Evolutionary conservation across 2,329 filamentous ascomycete genomes (phyloP).

Genomic region (Aspergillus viridinutans): DNA sequence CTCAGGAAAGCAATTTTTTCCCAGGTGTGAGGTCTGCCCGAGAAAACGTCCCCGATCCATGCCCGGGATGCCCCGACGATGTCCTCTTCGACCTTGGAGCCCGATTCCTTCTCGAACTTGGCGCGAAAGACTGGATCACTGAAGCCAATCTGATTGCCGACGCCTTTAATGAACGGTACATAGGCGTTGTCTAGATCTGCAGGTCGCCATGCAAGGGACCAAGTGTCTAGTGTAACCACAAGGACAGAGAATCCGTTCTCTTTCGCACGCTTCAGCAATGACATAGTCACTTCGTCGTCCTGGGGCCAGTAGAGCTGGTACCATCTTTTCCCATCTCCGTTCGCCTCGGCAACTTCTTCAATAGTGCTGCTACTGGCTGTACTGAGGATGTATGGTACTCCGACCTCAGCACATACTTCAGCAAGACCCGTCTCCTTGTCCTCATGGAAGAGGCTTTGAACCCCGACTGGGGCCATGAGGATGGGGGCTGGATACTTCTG

Average conservation of each 20-base stretch:
- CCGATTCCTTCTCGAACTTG: slow-evolving; percentile 51
- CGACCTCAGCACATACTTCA: slow-evolving; percentile 55
- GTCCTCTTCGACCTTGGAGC: slow-evolving; percentile 46
- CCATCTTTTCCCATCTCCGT: slow-evolving; percentile 58
- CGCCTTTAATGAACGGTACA: slow-evolving; percentile 53
- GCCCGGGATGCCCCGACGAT: slow-evolving; percentile 47
- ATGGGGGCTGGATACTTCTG: slow-evolving; percentile 49
- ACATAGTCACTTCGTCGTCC: slow-evolving; percentile 61
- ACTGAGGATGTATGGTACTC: slow-evolving; percentile 63
- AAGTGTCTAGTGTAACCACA: slow-evolving; percentile 70
- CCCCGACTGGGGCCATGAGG: slow-evolving; percentile 65
- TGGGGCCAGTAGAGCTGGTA: slow-evolving; percentile 73
- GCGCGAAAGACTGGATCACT: slow-evolving; percentile 62
- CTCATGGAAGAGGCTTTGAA: slow-evolving; percentile 63
- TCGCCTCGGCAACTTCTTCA: slow-evolving; percentile 61
- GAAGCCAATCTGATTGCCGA: slow-evolving; percentile 61
- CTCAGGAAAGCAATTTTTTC: slow-evolving; percentile 57
- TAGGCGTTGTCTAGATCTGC: slow-evolving; percentile 59
- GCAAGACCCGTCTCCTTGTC: slow-evolving; percentile 63
- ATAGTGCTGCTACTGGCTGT: slow-evolving; percentile 62
- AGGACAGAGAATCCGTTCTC: slow-evolving; percentile 60
- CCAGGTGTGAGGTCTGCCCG: slow-evolving; percentile 55
- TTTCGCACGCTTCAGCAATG: slow-evolving; percentile 59
- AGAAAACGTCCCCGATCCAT: slow-evolving; percentile 54
- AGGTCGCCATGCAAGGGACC: slow-evolving; percentile 63